A percentile compares a stretch with the other conserved stretches of the same genome.
These are phyloP conservation scores for Globisporangium solare DNA, from an alignment of 352 stramenopile species.

Conservation along the genomic window DNA sequence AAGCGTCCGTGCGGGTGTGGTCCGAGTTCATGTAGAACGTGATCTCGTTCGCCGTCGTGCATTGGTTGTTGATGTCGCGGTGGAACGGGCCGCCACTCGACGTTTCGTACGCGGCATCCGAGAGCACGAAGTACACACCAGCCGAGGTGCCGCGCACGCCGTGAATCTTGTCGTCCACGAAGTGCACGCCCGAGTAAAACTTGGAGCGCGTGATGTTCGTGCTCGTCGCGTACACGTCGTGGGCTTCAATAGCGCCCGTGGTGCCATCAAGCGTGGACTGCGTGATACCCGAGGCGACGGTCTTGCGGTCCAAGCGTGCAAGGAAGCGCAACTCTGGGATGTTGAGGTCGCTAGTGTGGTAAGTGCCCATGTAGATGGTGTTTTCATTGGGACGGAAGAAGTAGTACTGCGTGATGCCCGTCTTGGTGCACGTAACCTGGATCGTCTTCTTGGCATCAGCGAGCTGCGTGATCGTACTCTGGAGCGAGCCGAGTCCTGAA, in stretches of 20 bases:
- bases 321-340: conserved; percentile 45
- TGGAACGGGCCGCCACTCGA: conserved; percentile 44
- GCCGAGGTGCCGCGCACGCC: conserved; percentile 29
- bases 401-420: conserved; percentile 44
- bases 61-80: conserved; percentile 58
- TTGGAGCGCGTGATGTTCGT: conserved; percentile 31
- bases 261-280: conserved; percentile 32
- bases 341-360: conserved; percentile 28
- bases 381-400: conserved; percentile 52
- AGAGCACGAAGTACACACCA: conserved; percentile 52
- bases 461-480: conserved; percentile 27
- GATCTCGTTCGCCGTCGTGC: conserved; percentile 40
- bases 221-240: conserved; percentile 30
- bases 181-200: conserved; percentile 39
- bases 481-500: conserved; percentile 30
- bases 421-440: conserved; percentile 30
- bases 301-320: conserved; percentile 31
- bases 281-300: conserved; percentile 28
- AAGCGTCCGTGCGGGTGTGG: conserved; percentile 47
- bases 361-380: conserved; percentile 50
- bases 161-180: conserved; percentile 36
- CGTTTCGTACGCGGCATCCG: conserved; percentile 35
- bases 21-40: conserved; percentile 64
- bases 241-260: conserved; percentile 30
- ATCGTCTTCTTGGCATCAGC: conserved; percentile 37